phyloP scores from a whole-genome alignment of 164 flowering plant genomes.

The Magnolia sinica region DNA sequence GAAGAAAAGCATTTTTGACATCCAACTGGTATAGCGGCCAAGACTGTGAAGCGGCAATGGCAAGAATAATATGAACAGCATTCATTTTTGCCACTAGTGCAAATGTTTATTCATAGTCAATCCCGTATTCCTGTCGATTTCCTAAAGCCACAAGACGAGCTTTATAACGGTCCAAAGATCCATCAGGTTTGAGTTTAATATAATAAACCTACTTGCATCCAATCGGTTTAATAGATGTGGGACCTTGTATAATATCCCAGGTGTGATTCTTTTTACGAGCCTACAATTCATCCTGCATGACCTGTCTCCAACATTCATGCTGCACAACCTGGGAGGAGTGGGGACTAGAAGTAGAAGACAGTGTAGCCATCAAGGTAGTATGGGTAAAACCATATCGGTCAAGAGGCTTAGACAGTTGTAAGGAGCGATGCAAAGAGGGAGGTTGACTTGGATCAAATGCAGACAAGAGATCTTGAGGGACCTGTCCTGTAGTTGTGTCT shows the following conservation, averaged over 20 bases:
- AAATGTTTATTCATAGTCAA: not conserved
- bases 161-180: not conserved
- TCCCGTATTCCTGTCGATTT: not conserved
- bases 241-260: not conserved
- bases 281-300: not conserved
- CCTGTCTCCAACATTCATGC: not conserved
- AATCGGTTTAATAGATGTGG: not conserved
- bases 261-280: not conserved
- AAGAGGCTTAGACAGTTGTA: not conserved
- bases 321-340: not conserved
- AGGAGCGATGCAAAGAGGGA: not conserved
- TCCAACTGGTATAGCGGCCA: too few species aligned
- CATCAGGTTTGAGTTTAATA: not conserved
- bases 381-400: not conserved
- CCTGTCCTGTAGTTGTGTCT: too few species aligned
- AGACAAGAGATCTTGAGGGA: not conserved
- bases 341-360: not conserved
- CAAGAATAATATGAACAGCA: too few species aligned
- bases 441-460: not conserved
- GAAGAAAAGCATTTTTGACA: too few species aligned
- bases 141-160: not conserved
- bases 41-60: too few species aligned
- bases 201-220: not conserved
- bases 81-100: not conserved
- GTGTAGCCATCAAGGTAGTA: not conserved